Evolutionary conservation across 768 basidiomycete genomes (phyloP), one percentile per base, ranked within the genome.

Genomic region (Amanita rimosa): DNA sequence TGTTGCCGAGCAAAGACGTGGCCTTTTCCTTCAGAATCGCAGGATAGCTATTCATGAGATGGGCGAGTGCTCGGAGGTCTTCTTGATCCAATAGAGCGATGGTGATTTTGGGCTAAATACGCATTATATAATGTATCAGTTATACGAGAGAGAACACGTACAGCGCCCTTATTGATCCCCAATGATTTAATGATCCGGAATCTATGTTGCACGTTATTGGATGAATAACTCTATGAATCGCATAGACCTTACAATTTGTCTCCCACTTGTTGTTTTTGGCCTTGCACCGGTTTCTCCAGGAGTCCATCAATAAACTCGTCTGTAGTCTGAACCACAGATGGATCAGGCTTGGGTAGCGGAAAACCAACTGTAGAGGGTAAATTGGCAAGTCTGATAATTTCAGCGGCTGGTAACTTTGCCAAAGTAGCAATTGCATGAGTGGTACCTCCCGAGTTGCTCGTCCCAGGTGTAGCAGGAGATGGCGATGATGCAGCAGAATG

Each of bases 21-120:
- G 69, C 80, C 66, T 91, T 92, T 62, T 89, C 86, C 66, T 85
- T 91, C 51, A 93, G 70, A 2, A 91, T 75, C 6, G 77, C 66
- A 9, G 87, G 85, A 62, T 88, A 92, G 60, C 86, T 86, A 62
- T 90, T 86, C 81, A 89, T 82, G 37, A 94, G 73, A 61, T 90
- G 87, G 5, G 87, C 84, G 41, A 94, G 74, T 4, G 88, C 71
- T 37, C 84, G 78, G 19, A 94, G 73, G 58, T 95, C 91, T 51
- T 93, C 92, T 56, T 83, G 74, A 58, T 94, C 89, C 52, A 95
- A 67, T 7, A 93, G 73, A 4, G 75, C 68, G 56, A 96, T 88
- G 1, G 91, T 93, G 53, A 90, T 67, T 61, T 92, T 92, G 44
- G 89, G 86, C 80, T 87, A 55, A 13, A 50, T 37, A 38, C 35